phyloP scores from a whole-genome alignment of 768 basidiomycete species.

The Mycena olivaceomarginata region DNA sequence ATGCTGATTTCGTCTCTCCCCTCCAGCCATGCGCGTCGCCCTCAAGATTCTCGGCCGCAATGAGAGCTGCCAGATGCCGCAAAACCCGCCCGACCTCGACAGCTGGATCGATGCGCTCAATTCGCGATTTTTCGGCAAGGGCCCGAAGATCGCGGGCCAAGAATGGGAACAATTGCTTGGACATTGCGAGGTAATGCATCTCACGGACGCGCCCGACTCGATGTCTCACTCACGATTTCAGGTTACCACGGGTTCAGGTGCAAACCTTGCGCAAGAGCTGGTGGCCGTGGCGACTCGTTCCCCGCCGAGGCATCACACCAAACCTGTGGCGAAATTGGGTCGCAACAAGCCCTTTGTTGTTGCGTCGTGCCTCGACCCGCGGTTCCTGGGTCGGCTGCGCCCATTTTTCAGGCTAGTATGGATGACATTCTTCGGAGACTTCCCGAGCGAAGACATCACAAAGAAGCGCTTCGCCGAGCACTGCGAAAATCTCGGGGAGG shows the following conservation, averaged over 20 bases:
- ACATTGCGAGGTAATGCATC: slow-evolving; percentile 30
- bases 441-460: slow-evolving; percentile 38
- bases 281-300: slow-evolving; percentile 6
- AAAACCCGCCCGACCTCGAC: slow-evolving; percentile 29
- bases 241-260: slow-evolving; percentile 4
- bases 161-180: slow-evolving; percentile 41
- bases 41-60: slow-evolving; percentile 21
- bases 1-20: background rate
- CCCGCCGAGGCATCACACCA: slow-evolving; percentile 2
- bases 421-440: slow-evolving; percentile 42
- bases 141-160: slow-evolving; percentile 24
- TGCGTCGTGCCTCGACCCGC: slow-evolving; percentile 37
- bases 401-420: slow-evolving; percentile 38
- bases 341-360: slow-evolving; percentile 42
- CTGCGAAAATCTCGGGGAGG: slow-evolving; percentile 18
- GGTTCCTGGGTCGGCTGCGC: slow-evolving; percentile 36
- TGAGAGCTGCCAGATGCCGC: slow-evolving; percentile 8
- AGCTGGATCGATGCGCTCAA: slow-evolving; percentile 39
- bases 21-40: slow-evolving; percentile 31
- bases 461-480: slow-evolving; percentile 34
- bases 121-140: slow-evolving; percentile 36
- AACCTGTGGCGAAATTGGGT: slow-evolving; percentile 28
- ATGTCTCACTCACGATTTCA: slow-evolving; percentile 6
- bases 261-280: slow-evolving; percentile 34
- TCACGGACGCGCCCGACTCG: background rate